These are phyloP conservation scores for Austroboletus niveus DNA, from an alignment of 1,284 basidiomycete species.

Conservation along the genomic window DNA sequence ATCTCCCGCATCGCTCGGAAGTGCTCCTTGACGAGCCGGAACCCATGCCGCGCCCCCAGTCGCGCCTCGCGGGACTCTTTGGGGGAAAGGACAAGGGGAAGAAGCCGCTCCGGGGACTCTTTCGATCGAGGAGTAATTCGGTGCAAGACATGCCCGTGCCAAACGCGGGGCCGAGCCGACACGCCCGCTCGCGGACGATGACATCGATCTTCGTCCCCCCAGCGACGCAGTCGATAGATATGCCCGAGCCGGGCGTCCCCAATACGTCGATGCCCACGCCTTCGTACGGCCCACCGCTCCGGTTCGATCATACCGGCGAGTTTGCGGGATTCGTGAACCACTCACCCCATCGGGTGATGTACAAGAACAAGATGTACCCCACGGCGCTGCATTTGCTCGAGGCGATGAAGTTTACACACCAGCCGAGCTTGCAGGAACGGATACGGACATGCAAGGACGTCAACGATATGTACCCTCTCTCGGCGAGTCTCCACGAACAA, in stretches of 20 bases:
- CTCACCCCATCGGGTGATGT: conserved; percentile 54
- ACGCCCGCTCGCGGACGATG: conserved; percentile 23
- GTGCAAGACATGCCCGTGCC: conserved; percentile 5
- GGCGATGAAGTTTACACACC: conserved; percentile 58
- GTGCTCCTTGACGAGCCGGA: conserved; percentile 5
- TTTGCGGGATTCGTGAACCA: conserved; percentile 53
- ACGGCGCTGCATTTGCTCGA: conserved; percentile 66
- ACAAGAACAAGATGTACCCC: conserved; percentile 51
- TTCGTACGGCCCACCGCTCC: conserved; percentile 23
- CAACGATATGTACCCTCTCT: conserved; percentile 49
- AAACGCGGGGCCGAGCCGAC: conserved; percentile 16
- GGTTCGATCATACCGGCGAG: conserved; percentile 34
- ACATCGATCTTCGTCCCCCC: conserved; percentile 25
- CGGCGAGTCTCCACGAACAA: conserved; percentile 37
- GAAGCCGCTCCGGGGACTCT: conserved; percentile 21
- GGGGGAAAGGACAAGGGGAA: conserved; percentile 28
- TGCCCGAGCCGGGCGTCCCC: not conserved
- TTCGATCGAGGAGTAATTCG: conserved; percentile 27
- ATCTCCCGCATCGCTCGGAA: conserved; percentile 13
- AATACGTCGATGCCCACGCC: conserved; percentile 21
- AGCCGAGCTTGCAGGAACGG: conserved; percentile 49
- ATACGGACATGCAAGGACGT: conserved; percentile 47
- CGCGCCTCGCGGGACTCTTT: conserved; percentile 21
- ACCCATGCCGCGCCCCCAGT: not conserved
- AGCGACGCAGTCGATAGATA: not conserved